Base-by-base conservation (phyloP, 2,329 filamentous ascomycete genomes). In the Ophiostoma quercus region DNA sequence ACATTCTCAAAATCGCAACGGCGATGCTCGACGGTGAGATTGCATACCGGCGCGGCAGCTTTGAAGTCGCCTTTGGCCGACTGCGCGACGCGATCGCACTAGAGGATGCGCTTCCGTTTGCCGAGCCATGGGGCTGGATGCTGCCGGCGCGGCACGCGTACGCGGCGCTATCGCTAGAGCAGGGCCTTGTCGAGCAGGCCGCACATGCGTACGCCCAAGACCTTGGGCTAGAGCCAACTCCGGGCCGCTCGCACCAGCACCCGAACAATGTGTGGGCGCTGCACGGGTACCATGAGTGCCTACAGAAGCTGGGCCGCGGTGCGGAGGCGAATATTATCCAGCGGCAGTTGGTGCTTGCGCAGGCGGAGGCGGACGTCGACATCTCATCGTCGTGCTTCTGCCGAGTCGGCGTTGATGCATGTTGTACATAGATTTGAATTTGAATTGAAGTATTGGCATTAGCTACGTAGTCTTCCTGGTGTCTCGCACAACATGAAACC, bases 121-220 rank as follows among this genome's bases (percentile, higher is more conserved):
- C 83, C 34, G 85, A 88, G 74, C 85, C 85, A 0, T 87, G 85
- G 84, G 83, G 82, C 0, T 87, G 85, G 85, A 86, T 87, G 84
- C 82, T 85, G 73, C 85, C 85, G 0, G 82, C 83, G 0, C 79
- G 85, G 19, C 85, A 87, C 77, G 84, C 85, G 0, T 85, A 84
- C 70, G 85, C 82, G 3, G 85, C 85, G 1, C 78, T 87, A 3
- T 73, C 86, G 54, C 78, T 87, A 47, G 85, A 87, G 74, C 84
- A 85, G 73, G 83, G 81, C 0, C 75, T 75, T 37, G 75, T 83
- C 1, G 80, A 82, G 70, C 76, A 82, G 51, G 82, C 83, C 2
- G 77, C 77, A 5, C 76, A 74, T 19, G 80, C 81, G 3, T 85
- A 84, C 71, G 76, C 75, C 39, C 81, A 81, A 22, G 82, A 84